Conservation (phyloP, 1,284 basidiomycete species). For the Pseudozyma hubeiensis region DNA sequence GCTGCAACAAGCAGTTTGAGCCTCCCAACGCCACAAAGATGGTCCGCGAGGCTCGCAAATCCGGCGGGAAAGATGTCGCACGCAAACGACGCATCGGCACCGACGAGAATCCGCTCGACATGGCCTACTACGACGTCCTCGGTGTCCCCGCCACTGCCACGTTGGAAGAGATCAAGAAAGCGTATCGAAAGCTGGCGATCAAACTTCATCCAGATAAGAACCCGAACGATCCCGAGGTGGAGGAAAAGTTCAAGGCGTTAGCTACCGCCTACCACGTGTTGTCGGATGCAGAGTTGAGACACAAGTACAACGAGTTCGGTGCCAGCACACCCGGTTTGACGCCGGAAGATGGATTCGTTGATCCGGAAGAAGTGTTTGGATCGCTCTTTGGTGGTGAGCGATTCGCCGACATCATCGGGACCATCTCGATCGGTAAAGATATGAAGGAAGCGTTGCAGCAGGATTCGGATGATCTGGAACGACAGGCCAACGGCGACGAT, state of each 20-base stretch:
- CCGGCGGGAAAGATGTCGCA: conserved; percentile 39
- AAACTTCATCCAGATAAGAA: conserved; percentile 84
- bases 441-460: conserved; percentile 98
- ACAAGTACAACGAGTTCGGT: conserved; percentile 89
- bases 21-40: conserved; percentile 60
- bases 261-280: conserved; percentile 76
- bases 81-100: conserved; percentile 66
- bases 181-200: conserved; percentile 93
- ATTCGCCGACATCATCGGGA: conserved; percentile 84
- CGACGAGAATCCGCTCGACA: conserved; percentile 66
- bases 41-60: conserved; percentile 58
- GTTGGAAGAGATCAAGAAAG: conserved; percentile 90
- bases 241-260: conserved; percentile 75
- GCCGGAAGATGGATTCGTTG: conserved; percentile 71
- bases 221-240: conserved; percentile 88
- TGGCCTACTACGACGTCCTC: conserved; percentile 74
- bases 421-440: conserved; percentile 86
- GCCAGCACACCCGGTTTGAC: conserved; percentile 65
- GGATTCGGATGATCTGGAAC: conserved; percentile 77
- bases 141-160: conserved; percentile 81
- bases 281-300: conserved; percentile 83
- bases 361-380: conserved; percentile 86
- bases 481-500: conserved; percentile 49
- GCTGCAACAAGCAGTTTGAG: conserved; percentile 63
- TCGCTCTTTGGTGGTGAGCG: conserved; percentile 76